These are phyloP conservation scores for Pleurostoma richardsiae DNA, from an alignment of 2,329 filamentous ascomycete species.

Conservation along the genomic window DNA sequence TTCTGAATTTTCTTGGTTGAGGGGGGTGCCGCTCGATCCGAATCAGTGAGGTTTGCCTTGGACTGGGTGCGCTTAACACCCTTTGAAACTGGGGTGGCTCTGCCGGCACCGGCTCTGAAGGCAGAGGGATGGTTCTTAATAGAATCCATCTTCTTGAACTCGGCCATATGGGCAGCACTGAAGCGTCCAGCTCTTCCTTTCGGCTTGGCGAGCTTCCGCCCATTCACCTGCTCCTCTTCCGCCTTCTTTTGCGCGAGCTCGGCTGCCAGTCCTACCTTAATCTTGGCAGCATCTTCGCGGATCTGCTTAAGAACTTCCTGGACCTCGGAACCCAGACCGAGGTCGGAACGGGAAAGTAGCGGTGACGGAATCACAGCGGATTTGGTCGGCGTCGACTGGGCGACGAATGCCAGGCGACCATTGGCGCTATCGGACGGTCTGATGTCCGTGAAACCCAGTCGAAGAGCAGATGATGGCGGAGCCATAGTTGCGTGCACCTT, in stretches of 20 bases:
- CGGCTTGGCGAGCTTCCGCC: constrained; percentile 71
- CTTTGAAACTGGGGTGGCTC: constrained; percentile 42
- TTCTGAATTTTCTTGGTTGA: constrained; percentile 21
- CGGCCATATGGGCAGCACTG: constrained; percentile 78
- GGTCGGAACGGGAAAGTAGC: constrained; percentile 49
- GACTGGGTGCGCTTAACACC: constrained; percentile 48
- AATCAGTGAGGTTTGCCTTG: constrained; percentile 55
- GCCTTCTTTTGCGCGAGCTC: constrained; percentile 51
- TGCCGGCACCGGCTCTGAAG: constrained; percentile 56
- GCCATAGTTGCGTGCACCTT: constrained; percentile 73
- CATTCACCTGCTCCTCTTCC: constrained; percentile 37
- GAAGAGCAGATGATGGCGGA: constrained; percentile 71
- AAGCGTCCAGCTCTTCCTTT: constrained; percentile 75
- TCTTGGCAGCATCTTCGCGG: constrained; percentile 64
- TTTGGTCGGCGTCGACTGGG: constrained; percentile 62
- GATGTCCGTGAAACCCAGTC: constrained; percentile 78
- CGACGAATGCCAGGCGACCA: constrained; percentile 30
- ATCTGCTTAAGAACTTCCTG: constrained; percentile 61
- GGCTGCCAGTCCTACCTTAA: constrained; percentile 63
- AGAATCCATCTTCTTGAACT: constrained; percentile 98
- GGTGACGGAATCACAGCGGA: constrained; percentile 45
- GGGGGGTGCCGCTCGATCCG: constrained; percentile 32
- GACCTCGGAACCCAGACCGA: constrained; percentile 56
- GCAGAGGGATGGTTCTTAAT: constrained; percentile 82
- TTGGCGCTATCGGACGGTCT: constrained; percentile 46